A percentile compares a stretch with the other conserved stretches of the same genome.
Conservation (phyloP, 257 asterid species). For the Solanum arcanum region DNA sequence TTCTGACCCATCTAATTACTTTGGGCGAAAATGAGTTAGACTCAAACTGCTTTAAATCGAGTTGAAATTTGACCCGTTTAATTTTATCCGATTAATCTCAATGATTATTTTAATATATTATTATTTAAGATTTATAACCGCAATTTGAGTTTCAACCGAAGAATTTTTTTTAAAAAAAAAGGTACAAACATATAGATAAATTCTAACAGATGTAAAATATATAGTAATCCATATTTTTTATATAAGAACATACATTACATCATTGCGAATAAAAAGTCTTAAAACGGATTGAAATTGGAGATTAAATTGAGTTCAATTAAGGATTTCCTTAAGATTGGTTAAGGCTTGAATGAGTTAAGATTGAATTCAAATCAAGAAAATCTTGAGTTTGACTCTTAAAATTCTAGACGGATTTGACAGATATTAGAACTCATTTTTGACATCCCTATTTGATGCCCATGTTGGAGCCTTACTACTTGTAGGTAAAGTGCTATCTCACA, state of each 20-base stretch:
- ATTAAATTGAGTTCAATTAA: too few species aligned
- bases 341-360: too few species aligned
- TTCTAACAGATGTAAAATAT: too few species aligned
- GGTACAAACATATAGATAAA: neutral
- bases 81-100: neutral
- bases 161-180: too few species aligned
- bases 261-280: neutral
- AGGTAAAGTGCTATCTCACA: neutral
- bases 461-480: too few species aligned
- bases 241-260: neutral
- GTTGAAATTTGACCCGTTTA: neutral
- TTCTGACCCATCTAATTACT: fast-evolving
- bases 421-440: neutral
- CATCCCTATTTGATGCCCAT: neutral
- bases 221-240: too few species aligned
- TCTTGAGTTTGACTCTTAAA: neutral
- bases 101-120: too few species aligned
- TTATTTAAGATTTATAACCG: too few species aligned
- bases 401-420: fast-evolving
- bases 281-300: neutral
- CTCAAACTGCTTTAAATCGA: neutral
- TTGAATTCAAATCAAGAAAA: too few species aligned
- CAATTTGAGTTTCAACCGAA: neutral
- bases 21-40: neutral
- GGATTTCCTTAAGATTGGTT: too few species aligned